Conservation (phyloP, 2,329 filamentous ascomycete genomes). For the Metarhizium humberi region DNA sequence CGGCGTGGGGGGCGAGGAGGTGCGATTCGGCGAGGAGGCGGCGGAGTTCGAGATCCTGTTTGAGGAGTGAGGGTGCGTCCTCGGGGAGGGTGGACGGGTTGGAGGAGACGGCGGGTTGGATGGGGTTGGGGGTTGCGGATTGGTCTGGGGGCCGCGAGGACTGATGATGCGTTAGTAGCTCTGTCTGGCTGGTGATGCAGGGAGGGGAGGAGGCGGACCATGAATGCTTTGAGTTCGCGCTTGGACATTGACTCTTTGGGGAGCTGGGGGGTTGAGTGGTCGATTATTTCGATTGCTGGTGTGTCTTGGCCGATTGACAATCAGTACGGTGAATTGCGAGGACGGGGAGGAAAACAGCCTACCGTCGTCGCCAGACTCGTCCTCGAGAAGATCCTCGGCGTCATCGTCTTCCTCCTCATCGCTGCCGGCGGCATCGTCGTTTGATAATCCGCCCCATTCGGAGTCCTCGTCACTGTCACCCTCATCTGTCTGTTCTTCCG, state of each 20-base stretch:
- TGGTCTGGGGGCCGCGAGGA: constrained; percentile 42
- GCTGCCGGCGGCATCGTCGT: constrained; percentile 18
- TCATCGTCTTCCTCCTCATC: constrained; percentile 9
- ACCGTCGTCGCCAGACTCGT: constrained; percentile 6
- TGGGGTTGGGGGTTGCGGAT: constrained; percentile 12
- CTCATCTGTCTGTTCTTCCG: constrained; percentile 11
- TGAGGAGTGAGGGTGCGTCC: constrained; percentile 61
- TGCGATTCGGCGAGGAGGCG: constrained; percentile 87
- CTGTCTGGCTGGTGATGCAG: background rate
- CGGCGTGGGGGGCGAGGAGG: constrained; percentile 52
- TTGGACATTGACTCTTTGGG: constrained; percentile 45
- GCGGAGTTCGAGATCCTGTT: constrained; percentile 88
- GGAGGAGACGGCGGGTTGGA: constrained; percentile 14
- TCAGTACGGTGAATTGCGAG: background rate
- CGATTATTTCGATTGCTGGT: constrained; percentile 46
- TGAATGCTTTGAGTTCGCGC: constrained; percentile 68
- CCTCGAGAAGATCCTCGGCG: constrained; percentile 24
- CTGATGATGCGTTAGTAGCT: constrained; percentile 11
- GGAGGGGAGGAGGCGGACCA: constrained; percentile 37
- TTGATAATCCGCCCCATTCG: constrained; percentile 10
- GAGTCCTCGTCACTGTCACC: constrained; percentile 13
- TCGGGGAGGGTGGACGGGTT: constrained; percentile 32
- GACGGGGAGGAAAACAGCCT: background rate
- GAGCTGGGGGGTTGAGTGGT: constrained; percentile 39
- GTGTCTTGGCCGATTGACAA: constrained; percentile 11